Base-by-base conservation (phyloP, 2,329 filamentous ascomycete species). In the Trichoderma sp. region DNA sequence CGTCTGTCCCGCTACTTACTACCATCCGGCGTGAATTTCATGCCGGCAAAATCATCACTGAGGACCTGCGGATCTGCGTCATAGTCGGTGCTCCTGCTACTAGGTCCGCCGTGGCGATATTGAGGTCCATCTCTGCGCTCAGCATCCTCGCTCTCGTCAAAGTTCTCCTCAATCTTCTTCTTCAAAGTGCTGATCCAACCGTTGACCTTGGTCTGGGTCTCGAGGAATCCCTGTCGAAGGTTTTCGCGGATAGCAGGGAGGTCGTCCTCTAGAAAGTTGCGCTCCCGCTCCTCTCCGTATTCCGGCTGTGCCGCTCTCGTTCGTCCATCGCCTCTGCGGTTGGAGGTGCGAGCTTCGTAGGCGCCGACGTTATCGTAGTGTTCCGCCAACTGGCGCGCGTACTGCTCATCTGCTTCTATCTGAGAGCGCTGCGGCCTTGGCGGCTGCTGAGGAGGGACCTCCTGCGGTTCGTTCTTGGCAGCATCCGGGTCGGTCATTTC, bases 211-310 rank as follows among this genome's bases (percentile, higher is more conserved):
- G 87, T 89, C 81, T 98, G 95, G 2, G 95, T 98, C 76, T 99
- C 94, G 66, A 93, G 76, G 80, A 99, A 99, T 4, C 95, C 95
- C 81, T 98, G 96, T 76, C 90, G 91, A 73, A 99, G 87, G 75
- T 96, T 97, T 77, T 97, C 93, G 72, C 90, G 90, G 76, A 99
- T 97, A 59, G 94, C 89, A 1, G 95, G 94, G 15, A 99, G 86
- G 73, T 99, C 95, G 74, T 99, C 95, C 74, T 99, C 95, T 73
- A 98, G 88, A 79, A 99, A 99, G 82, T 88, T 97, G 75, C 91
- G 91, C 74, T 97, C 93, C 57, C 87, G 87, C 42, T 88, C 76
- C 15, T 71, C 72, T 1, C 17, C 50, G 19, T n/a, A 27, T 12
- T 8, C 37, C 3, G 50, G 67, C 34, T 50, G 67, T 22, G 57